Conservation (phyloP, 164 flowering plant species). For the Vitis vinifera region ASM3070453v1 NC_081813.1:5069501-5070000, state of each 20-base stretch:
- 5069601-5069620: constrained; percentile 23
- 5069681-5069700: no score
- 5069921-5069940: constrained; percentile 8
- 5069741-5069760: no score
- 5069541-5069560: constrained; percentile 6
- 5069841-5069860: no score
- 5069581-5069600: constrained; percentile 16
- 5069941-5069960: constrained; percentile 31
- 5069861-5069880: no score
- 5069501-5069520: constrained; percentile 18
- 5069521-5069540: constrained; percentile 21
- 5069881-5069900: no score
- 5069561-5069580: constrained; percentile 21
- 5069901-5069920: neutral
- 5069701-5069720: no score
- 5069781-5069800: no score
- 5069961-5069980: constrained; percentile 25
- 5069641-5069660: constrained; percentile 29
- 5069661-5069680: no score
- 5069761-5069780: no score
- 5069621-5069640: constrained; percentile 17
- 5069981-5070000: constrained; percentile 26
- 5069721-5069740: no score
- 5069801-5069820: no score
- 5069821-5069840: no score